Conservation (phyloP, 2,329 filamentous ascomycete genomes). For the Fusarium denticulatum region DNA sequence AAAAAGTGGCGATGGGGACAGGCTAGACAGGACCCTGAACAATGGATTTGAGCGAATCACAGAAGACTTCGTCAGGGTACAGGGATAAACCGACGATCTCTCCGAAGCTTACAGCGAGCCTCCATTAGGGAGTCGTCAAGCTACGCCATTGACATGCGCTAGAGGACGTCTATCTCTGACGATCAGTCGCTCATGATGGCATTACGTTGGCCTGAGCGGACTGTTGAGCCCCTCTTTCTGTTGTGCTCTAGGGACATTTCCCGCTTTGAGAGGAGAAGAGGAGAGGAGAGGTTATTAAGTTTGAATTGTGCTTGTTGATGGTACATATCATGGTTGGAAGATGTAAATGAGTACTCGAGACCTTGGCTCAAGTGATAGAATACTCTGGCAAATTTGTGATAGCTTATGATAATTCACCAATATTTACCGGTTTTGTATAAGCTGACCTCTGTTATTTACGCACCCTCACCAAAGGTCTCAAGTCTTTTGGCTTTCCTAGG, state of each 20-base stretch:
- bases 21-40: constrained; percentile 44
- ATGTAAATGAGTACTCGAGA: not conserved
- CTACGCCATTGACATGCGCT: constrained; percentile 42
- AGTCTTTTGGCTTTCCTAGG: not conserved
- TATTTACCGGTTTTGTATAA: not conserved
- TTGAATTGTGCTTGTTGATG: constrained; percentile 21
- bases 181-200: constrained; percentile 32
- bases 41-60: constrained; percentile 19
- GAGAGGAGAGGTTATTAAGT: not conserved
- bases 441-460: not conserved
- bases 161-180: constrained; percentile 40
- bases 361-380: not conserved
- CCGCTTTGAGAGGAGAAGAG: not conserved
- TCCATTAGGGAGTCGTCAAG: constrained; percentile 14
- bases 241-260: constrained; percentile 8
- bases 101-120: constrained; percentile 28
- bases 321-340: not conserved
- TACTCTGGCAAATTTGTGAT: not conserved
- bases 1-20: constrained; percentile 20
- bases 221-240: constrained; percentile 23
- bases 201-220: constrained; percentile 28
- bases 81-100: constrained; percentile 28
- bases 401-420: not conserved
- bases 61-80: constrained; percentile 6
- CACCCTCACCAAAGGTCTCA: not conserved